Percentiles rank a stretch among this genome's conserved stretches.
These are phyloP conservation scores for Colletotrichum lindemuthianum DNA, from an alignment of 2,329 filamentous ascomycete genomes.

Conservation along the genomic window DNA sequence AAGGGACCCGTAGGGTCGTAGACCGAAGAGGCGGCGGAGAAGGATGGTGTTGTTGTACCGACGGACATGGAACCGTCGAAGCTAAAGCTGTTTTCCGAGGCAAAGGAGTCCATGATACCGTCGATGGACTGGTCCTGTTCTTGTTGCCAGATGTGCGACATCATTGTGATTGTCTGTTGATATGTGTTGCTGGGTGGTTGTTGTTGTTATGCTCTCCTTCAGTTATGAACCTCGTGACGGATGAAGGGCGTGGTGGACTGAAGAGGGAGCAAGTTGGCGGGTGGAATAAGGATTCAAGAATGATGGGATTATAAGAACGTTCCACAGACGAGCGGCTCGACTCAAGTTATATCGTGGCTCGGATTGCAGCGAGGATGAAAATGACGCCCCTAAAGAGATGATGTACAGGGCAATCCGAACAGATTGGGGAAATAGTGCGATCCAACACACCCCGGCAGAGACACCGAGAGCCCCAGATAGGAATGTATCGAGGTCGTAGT, in stretches of 20 bases:
- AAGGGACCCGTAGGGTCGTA: constrained; percentile 57
- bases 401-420: constrained; percentile 32
- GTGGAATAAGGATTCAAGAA: constrained; percentile 36
- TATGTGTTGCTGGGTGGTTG: constrained; percentile 32
- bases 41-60: constrained; percentile 35
- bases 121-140: constrained; percentile 34
- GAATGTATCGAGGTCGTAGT: constrained; percentile 43
- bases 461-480: constrained; percentile 49
- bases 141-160: constrained; percentile 34
- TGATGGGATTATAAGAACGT: constrained; percentile 37
- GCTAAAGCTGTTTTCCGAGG: constrained; percentile 33
- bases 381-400: constrained; percentile 39
- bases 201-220: constrained; percentile 9
- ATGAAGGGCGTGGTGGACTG: constrained; percentile 31
- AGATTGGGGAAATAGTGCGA: constrained; percentile 36
- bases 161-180: constrained; percentile 27
- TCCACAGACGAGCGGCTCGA: constrained; percentile 47
- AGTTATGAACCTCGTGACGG: not conserved
- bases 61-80: constrained; percentile 33
- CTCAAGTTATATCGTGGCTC: constrained; percentile 55
- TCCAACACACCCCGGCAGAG: constrained; percentile 40
- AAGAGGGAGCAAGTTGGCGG: constrained; percentile 35
- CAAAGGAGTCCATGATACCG: constrained; percentile 35
- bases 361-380: constrained; percentile 45
- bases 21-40: constrained; percentile 46